Evolutionary conservation across 495 filamentous ascomycete genomes (phyloP), one percentile per base, ranked within the genome.

Genomic region (Oleoguttula mirabilis): DNA sequence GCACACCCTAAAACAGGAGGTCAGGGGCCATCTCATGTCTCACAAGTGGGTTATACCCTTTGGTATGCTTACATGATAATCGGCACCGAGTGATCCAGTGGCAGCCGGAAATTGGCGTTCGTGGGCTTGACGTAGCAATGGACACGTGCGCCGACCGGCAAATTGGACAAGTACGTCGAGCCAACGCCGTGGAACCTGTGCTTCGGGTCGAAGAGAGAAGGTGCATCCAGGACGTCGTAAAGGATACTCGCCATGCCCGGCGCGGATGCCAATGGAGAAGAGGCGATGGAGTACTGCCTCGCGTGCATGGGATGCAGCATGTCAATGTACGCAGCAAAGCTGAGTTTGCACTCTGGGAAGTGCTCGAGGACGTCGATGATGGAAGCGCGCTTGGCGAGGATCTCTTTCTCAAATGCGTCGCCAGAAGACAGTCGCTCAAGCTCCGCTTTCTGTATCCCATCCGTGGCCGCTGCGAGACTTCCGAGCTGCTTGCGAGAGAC

Each of bases 251-350:
- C 76, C 47, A 66, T 63, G 3, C 57, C 63, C 0, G 76, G 68
- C 21, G 15, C 15, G 58, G 77, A 60, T 53, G 36, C 67, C 1
- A 77, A 66, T 0, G 81, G 81, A 0, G 82, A 85, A 0, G 80
- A 84, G 15, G 81, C 85, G 60, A 86, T 83, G 32, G 73, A 80
- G 58, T 85, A 88, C 53, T 82, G 77, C 11, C 82, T 71, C n/a
- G 79, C 69, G 14, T 79, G 77, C 73, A 88, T 81, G 0, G 79
- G 80, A 0, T 79, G 79, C 0, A 84, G 70, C 62, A 84, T 75
- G 14, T 69, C 59, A 15, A 86, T 70, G 62, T 77, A 84, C 14
- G 67, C 56, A n/a, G 68, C 67, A 21, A 86, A 65, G 0, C 78
- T 64, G 1, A 83, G 57, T 1, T 66, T 52, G 41, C 78, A 61